phyloP scores from a whole-genome alignment of 225 moss, liverwort and hornwort genomes.

The Thuidium tamariscinum region DNA sequence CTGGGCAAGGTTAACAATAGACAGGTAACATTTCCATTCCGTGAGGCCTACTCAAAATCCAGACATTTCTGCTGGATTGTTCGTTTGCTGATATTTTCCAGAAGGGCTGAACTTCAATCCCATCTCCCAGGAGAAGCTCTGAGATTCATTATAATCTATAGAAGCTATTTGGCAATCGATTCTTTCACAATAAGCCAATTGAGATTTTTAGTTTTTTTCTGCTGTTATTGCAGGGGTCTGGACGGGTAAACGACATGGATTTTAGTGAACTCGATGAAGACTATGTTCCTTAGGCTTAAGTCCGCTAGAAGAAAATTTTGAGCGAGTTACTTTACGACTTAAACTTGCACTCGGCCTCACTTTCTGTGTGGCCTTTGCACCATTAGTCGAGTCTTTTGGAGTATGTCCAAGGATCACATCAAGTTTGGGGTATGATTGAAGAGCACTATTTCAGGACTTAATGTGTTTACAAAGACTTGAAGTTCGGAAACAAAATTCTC shows the following conservation, averaged over 20 bases:
- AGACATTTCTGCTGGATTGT: background rate
- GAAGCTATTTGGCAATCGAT: background rate
- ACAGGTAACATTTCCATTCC: constrained; percentile 25
- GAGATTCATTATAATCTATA: background rate
- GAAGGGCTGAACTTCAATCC: background rate
- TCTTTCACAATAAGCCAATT: background rate
- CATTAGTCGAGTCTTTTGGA: background rate
- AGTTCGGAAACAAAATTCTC: background rate
- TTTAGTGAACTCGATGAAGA: constrained; percentile 58
- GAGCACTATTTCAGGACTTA: background rate
- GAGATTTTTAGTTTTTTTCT: background rate
- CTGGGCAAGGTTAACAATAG: constrained; percentile 62
- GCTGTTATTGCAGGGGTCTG: constrained; percentile 49
- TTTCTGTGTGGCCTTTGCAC: background rate
- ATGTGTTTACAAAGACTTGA: background rate
- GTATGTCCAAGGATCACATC: background rate
- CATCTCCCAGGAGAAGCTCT: background rate
- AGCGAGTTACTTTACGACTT: background rate
- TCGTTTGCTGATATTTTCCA: background rate
- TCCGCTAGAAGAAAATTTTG: background rate
- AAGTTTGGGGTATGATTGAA: background rate
- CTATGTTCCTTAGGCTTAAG: constrained; percentile 26
- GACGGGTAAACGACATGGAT: constrained; percentile 54
- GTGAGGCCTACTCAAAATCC: background rate
- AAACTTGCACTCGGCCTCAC: background rate